phyloP scores from a whole-genome alignment of 768 basidiomycete genomes.

The Tremella mesenterica region DNA sequence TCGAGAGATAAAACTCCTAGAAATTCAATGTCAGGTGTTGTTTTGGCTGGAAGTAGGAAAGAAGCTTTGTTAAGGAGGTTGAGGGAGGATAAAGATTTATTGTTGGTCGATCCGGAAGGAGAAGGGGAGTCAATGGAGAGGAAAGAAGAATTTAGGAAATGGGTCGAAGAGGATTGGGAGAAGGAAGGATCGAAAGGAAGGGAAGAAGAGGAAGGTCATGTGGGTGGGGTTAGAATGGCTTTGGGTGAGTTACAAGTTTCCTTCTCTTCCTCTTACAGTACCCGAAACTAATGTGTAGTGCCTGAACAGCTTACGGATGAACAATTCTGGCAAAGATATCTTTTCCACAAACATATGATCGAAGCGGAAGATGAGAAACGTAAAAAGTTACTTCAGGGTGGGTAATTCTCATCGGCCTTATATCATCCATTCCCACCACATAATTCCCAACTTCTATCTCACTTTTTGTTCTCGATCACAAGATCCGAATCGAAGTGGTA shows the following conservation, averaged over 20 bases:
- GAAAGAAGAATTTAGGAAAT: slow-evolving; percentile 25
- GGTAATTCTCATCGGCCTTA: slow-evolving; percentile 2
- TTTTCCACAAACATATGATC: slow-evolving; percentile 43
- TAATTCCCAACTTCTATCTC: background rate
- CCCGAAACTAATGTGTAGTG: slow-evolving; percentile 22
- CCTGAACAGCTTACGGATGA: slow-evolving; percentile 37
- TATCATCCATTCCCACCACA: too few species aligned
- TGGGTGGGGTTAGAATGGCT: slow-evolving; percentile 33
- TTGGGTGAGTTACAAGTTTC: slow-evolving; percentile 25
- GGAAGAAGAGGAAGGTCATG: slow-evolving; percentile 28
- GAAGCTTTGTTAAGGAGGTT: slow-evolving; percentile 67
- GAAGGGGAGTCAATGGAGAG: slow-evolving; percentile 49
- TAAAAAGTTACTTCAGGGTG: slow-evolving; percentile 36
- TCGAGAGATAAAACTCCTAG: slow-evolving; percentile 42
- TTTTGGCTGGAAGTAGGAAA: slow-evolving; percentile 51
- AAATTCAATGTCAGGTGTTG: slow-evolving; percentile 26
- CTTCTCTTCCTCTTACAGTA: background rate
- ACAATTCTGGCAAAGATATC: slow-evolving; percentile 43
- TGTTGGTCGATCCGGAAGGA: slow-evolving; percentile 64
- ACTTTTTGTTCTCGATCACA: background rate
- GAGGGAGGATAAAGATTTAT: slow-evolving; percentile 62
- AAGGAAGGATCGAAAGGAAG: slow-evolving; percentile 12
- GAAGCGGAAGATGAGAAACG: slow-evolving; percentile 39
- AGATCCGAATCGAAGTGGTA: too few species aligned
- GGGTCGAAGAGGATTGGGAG: slow-evolving; percentile 40